Evolutionary conservation across 1,284 basidiomycete genomes (phyloP), one percentile per base, ranked within the genome.

Genomic region (Irpex rosettiformis): DNA sequence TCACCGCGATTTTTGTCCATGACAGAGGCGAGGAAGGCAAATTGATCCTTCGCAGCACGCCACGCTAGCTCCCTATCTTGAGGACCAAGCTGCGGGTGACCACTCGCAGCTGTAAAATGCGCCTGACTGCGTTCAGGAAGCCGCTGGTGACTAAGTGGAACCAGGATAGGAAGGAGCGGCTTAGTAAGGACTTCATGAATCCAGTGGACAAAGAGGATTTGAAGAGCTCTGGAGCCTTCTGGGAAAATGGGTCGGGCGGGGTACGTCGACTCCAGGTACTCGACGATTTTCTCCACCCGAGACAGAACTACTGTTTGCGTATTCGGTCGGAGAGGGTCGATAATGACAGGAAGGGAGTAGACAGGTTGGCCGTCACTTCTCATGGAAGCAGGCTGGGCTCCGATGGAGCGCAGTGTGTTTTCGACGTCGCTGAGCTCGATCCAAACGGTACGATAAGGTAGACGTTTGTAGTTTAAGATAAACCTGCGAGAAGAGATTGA

Each of bases 391-490:
- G 85, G 81, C 3, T 80, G 81, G 0, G 86, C 88, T 3, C 79
- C 79, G 40, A 88, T 81, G 2, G 77, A 72, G 21, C 77, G 79
- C 24, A 90, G 67, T 2, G 82, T 85, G 10, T 73, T 65, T 64
- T 89, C 86, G 29, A 90, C 78, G 43, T 90, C 83, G 40, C 84
- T 78, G 61, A 88, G 81, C 51, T 88, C 85, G 43, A 90, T 74
- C 85, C 86, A 89, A 25, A 78, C 72, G 0, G 88, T 90, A 52
- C 78, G 79, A 65, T 89, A 85, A 3, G 78, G 80, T 2, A 90
- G 77, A 2, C 84, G 79, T 66, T 90, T 89, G 67, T 80, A 89
- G 66, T 90, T 89, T 21, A 90, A 72, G 52, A 89, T 84, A 54
- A 89, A 80, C 48, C 88, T 89, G 61, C 21, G 47, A 16, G 52